These are phyloP conservation scores for Casaregolazyma lundiana DNA, from an alignment of 1,139 yeast genomes.

Conservation along the genomic window DNA sequence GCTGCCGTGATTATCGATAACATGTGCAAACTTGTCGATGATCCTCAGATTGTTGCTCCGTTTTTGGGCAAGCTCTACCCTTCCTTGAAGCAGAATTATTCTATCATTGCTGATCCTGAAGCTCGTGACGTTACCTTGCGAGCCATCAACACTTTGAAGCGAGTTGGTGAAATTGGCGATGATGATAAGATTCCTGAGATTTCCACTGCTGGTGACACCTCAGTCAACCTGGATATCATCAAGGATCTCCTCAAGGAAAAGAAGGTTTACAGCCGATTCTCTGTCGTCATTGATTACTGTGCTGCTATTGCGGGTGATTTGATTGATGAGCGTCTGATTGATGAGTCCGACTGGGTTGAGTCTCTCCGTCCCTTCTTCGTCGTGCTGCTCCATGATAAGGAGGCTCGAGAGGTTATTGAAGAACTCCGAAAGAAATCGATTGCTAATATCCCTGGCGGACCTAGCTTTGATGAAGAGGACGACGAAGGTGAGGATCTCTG, in stretches of 20 bases:
- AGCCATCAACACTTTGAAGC: conserved; percentile 94
- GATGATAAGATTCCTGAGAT: conserved; percentile 91
- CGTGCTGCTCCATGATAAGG: conserved; percentile 89
- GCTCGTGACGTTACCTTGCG: conserved; percentile 98
- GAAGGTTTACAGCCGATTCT: conserved; percentile 73
- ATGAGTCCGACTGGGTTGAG: conserved; percentile 86
- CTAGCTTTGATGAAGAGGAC: conserved; percentile 96
- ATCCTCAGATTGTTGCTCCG: conserved; percentile 98
- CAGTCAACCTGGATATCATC: conserved; percentile 80
- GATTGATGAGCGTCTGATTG: conserved; percentile 95
- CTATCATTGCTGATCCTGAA: conserved; percentile 99
- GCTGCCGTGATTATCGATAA: conserved; percentile 98
- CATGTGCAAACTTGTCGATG: conserved; percentile 99
- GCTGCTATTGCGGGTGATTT: conserved; percentile 98
- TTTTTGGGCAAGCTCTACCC: conserved; percentile 94
- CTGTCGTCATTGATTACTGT: conserved; percentile 68
- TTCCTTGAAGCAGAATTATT: conserved; percentile 87
- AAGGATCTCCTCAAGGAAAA: conserved; percentile 63
- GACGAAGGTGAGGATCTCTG: conserved; percentile 99
- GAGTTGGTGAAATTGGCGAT: conserved; percentile 95
- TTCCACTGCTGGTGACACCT: conserved; percentile 95
- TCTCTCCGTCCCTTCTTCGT: conserved; percentile 91
- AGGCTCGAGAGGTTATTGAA: conserved; percentile 86
- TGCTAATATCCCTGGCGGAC: conserved; percentile 96
- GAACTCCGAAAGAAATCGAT: conserved; percentile 94